phyloP scores from a whole-genome alignment of 139 green algal species.

The Chlorokybus atmophyticus region DNA sequence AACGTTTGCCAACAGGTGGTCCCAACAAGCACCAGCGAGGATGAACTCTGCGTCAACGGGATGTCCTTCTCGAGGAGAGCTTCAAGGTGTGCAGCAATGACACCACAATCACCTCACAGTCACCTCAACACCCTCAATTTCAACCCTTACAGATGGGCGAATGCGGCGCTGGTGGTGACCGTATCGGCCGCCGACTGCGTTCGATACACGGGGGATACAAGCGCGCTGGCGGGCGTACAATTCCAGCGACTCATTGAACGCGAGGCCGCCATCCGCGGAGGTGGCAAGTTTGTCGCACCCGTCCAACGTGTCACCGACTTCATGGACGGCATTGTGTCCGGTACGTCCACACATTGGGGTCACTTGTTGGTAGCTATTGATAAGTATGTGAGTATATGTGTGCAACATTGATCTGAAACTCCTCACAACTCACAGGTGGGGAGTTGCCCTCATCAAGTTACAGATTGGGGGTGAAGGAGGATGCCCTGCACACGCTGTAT shows the following conservation, averaged over 20 bases:
- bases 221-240: conserved; percentile 46
- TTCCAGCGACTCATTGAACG: conserved; percentile 41
- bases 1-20: conserved; percentile 55
- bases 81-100: too few relatives aligned
- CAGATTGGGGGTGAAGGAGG: conserved; percentile 47
- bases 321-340: conserved; percentile 23
- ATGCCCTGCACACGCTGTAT: conserved; percentile 54
- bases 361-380: too few relatives aligned
- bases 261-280: conserved; percentile 41
- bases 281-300: conserved; percentile 48
- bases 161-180: conserved; percentile 55
- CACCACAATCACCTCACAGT: too few relatives aligned
- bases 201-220: conserved; percentile 30
- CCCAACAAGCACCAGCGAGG: conserved; percentile 41
- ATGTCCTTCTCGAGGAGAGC: conserved; percentile 58
- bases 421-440: background rate
- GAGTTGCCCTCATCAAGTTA: conserved; percentile 53
- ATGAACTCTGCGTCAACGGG: conserved; percentile 75
- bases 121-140: too few relatives aligned
- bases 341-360: background rate
- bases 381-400: too few relatives aligned
- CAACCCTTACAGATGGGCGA: too few relatives aligned
- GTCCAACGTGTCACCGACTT: conserved; percentile 64
- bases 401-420: too few relatives aligned
- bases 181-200: conserved; percentile 47